Percentiles rank a stretch among this genome's conserved stretches.
phyloP scores from a whole-genome alignment of 805 yeast genomes.

The Wickerhamomyces bovis region DNA sequence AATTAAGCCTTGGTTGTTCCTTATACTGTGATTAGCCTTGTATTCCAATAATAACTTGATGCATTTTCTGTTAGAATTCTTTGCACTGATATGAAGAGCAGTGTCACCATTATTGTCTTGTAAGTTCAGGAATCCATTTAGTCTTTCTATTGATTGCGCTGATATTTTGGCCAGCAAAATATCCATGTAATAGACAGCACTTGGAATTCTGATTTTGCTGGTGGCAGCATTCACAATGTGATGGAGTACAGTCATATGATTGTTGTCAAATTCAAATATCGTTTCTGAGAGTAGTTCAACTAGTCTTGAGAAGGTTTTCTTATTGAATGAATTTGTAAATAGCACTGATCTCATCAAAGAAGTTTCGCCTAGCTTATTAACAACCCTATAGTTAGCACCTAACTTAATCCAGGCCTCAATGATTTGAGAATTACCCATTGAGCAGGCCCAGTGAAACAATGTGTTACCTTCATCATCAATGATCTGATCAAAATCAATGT shows the following conservation, averaged over 20 bases:
- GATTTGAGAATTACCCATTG: constrained; percentile 81
- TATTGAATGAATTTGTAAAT: constrained; percentile 82
- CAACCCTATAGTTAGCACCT: constrained; percentile 62
- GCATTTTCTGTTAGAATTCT: constrained; percentile 47
- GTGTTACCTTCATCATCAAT: constrained; percentile 95
- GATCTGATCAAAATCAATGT: constrained; percentile 64
- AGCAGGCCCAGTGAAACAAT: constrained; percentile 95
- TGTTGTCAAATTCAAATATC: constrained; percentile 68
- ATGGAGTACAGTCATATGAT: constrained; percentile 76
- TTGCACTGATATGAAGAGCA: constrained; percentile 67
- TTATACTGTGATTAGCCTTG: constrained; percentile 40
- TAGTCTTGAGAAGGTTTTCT: constrained; percentile 72
- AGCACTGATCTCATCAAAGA: constrained; percentile 80
- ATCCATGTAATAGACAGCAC: constrained; percentile 80
- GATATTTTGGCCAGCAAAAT: constrained; percentile 67
- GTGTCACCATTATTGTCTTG: constrained; percentile 78
- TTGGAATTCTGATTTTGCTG: constrained; percentile 61
- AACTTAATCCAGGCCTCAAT: constrained; percentile 68
- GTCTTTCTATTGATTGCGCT: constrained; percentile 54
- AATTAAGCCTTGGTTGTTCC: constrained; percentile 28
- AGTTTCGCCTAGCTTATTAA: constrained; percentile 73
- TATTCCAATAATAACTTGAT: constrained; percentile 43
- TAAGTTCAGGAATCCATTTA: constrained; percentile 54
- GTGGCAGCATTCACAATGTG: constrained; percentile 71
- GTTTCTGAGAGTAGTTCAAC: constrained; percentile 73